These are phyloP conservation scores for Agarophyton chilense DNA, from an alignment of 23 red algal genomes.

Conservation along the genomic window DNA sequence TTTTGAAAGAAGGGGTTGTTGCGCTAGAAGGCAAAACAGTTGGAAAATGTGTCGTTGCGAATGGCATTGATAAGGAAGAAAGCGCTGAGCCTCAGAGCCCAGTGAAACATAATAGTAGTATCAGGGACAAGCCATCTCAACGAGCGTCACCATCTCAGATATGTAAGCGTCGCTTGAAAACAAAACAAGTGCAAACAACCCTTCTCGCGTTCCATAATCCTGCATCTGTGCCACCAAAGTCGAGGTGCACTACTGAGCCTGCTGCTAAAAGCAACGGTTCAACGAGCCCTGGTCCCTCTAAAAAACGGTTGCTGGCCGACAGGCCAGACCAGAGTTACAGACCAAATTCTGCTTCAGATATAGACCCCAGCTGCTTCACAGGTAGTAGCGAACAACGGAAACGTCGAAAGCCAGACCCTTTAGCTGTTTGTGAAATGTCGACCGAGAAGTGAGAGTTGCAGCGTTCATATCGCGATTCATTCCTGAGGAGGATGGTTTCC, in stretches of 20 bases:
- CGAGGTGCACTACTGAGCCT: not conserved
- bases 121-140: not conserved
- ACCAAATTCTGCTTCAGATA: not conserved
- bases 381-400: slow-evolving; percentile 1
- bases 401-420: not conserved
- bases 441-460: not conserved
- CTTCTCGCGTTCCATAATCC: slow-evolving; percentile 1
- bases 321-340: not conserved
- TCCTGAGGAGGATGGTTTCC: not conserved
- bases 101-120: not conserved
- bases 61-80: not conserved
- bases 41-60: not conserved
- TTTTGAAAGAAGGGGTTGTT: not conserved
- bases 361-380: not conserved
- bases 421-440: not conserved
- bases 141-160: not conserved
- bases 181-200: slow-evolving; percentile 26
- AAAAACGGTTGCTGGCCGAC: not conserved
- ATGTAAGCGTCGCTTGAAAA: slow-evolving; percentile 5
- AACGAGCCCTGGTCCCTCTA: not conserved
- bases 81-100: not conserved
- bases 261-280: not conserved
- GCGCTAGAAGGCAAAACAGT: not conserved
- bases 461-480: not conserved
- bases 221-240: not conserved